Percentiles rank a stretch among this genome's conserved stretches.
phyloP scores from a whole-genome alignment of 352 stramenopile species.

The Phytophthora vignae region DNA sequence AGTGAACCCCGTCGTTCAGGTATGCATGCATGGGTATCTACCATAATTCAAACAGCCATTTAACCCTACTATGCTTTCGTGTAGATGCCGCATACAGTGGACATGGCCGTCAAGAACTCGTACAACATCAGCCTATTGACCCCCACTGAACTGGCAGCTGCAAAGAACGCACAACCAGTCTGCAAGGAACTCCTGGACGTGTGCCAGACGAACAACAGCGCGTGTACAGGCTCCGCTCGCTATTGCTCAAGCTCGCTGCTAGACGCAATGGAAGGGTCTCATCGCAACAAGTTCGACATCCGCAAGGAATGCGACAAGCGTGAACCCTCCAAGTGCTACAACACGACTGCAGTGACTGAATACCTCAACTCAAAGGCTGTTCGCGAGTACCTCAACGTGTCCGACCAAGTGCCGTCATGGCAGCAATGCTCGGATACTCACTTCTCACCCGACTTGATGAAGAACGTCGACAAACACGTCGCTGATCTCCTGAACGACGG shows the following conservation, averaged over 20 bases:
- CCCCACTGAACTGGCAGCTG: slow-evolving; percentile 28
- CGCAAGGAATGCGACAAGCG: slow-evolving; percentile 35
- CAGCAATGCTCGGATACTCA: slow-evolving; percentile 86
- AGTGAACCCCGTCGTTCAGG: slow-evolving; percentile 52
- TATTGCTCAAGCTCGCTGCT: slow-evolving; percentile 32
- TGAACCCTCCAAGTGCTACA: slow-evolving; percentile 25
- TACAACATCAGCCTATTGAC: slow-evolving; percentile 59
- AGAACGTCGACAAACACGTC: slow-evolving; percentile 32
- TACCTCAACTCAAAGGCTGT: slow-evolving; percentile 69
- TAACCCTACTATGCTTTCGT: slow-evolving; percentile 3
- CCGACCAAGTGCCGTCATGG: slow-evolving; percentile 60
- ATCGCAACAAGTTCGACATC: slow-evolving; percentile 69
- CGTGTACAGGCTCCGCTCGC: slow-evolving; percentile 23
- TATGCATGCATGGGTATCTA: slow-evolving; percentile 15
- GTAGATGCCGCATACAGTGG: slow-evolving; percentile 44
- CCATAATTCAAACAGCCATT: neutral
- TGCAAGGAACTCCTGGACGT: slow-evolving; percentile 40
- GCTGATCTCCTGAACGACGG: slow-evolving; percentile 30
- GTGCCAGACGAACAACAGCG: slow-evolving; percentile 34
- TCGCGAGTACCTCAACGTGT: slow-evolving; percentile 48
- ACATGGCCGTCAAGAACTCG: slow-evolving; percentile 57
- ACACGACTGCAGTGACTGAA: slow-evolving; percentile 31
- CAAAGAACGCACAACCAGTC: slow-evolving; percentile 32
- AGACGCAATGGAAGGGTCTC: slow-evolving; percentile 11
- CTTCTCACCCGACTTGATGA: slow-evolving; percentile 60